Evolutionary conservation across 257 asterid species (phyloP).

Genomic region (Nicotiana otophora): DNA sequence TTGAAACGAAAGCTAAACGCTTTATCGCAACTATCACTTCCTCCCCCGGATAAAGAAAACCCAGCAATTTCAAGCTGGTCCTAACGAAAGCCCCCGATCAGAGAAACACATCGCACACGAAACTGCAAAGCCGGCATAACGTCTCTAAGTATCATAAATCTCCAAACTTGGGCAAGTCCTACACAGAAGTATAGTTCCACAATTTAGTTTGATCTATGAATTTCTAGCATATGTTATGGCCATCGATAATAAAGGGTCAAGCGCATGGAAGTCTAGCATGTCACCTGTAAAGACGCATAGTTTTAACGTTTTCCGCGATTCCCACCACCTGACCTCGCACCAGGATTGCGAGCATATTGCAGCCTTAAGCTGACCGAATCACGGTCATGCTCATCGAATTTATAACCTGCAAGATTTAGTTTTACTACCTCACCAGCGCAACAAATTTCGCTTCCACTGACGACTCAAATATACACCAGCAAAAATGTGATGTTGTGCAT

Average conservation of each 20-base stretch:
- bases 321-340: conserved; percentile 68
- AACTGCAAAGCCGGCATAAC: conserved; percentile 26
- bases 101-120: neutral
- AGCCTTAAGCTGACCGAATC: conserved; percentile 45
- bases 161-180: conserved; percentile 30
- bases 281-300: conserved; percentile 46
- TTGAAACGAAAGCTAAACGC: conserved; percentile 7
- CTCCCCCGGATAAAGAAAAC: neutral
- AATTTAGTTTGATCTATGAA: conserved; percentile 28
- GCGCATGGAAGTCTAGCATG: conserved; percentile 27
- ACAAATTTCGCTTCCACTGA: neutral
- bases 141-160: conserved; percentile 17
- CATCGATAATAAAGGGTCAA: conserved; percentile 29
- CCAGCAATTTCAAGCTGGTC: conserved; percentile 3
- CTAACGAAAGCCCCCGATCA: neutral
- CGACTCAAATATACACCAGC: neutral
- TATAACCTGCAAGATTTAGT: conserved; percentile 67
- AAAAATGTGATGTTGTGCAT: neutral
- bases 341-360: conserved; percentile 60
- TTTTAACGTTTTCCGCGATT: conserved; percentile 46
- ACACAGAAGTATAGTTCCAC: conserved; percentile 43
- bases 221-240: conserved; percentile 21
- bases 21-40: neutral
- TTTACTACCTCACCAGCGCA: conserved; percentile 23
- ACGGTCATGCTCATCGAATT: conserved; percentile 55